These are phyloP conservation scores for Dipodascus geniculatus DNA, from an alignment of 805 yeast species.

Conservation along the genomic window DNA sequence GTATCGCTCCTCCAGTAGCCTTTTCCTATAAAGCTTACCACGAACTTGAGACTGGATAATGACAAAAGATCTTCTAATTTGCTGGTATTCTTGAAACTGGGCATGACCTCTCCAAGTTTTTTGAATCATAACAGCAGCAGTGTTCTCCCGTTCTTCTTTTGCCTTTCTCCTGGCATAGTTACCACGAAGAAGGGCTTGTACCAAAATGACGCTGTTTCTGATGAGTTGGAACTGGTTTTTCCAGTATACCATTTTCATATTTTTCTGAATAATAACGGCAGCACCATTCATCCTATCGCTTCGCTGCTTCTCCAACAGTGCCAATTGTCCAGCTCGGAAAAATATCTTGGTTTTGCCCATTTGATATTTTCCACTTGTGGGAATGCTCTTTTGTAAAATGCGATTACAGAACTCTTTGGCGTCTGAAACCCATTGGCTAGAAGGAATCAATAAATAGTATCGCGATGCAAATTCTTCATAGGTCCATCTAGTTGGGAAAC, in stretches of 20 bases:
- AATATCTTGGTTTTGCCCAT: conserved; percentile 89
- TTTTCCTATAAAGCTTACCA: conserved; percentile 38
- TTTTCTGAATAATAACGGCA: conserved; percentile 78
- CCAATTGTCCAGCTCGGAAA: conserved; percentile 94
- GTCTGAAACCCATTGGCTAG: conserved; percentile 51
- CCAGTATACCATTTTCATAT: conserved; percentile 51
- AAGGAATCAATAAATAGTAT: conserved; percentile 70
- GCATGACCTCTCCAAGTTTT: conserved; percentile 35
- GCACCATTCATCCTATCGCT: conserved; percentile 64
- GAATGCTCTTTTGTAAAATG: conserved; percentile 51
- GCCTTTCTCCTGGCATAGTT: conserved; percentile 41
- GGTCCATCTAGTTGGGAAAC: conserved; percentile 94
- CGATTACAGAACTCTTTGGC: conserved; percentile 55
- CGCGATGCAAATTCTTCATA: conserved; percentile 86
- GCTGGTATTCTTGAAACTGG: conserved; percentile 42
- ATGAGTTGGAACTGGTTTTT: conserved; percentile 49
- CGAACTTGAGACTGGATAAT: conserved; percentile 48
- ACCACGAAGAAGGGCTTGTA: conserved; percentile 61
- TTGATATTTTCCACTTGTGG: conserved; percentile 57
- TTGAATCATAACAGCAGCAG: conserved; percentile 65
- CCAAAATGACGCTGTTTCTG: conserved; percentile 38
- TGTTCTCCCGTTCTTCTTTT: conserved; percentile 36
- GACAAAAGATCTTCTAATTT: conserved; percentile 40
- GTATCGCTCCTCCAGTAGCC: conserved; percentile 37
- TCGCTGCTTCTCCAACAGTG: conserved; percentile 76